phyloP scores from a whole-genome alignment of 306 rosid genomes.

The Malus orientalis region DNA sequence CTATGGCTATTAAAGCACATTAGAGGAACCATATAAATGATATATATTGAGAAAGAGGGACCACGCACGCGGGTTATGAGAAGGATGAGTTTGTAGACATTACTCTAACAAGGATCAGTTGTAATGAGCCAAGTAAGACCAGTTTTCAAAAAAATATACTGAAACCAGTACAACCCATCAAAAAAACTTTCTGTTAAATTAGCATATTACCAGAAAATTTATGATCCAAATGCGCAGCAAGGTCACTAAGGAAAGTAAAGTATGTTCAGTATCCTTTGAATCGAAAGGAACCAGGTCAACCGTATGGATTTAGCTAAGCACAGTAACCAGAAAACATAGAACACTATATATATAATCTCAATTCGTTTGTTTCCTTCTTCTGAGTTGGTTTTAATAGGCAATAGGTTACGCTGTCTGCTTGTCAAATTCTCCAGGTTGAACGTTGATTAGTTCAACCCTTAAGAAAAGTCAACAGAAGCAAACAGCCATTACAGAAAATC shows the following conservation, averaged over 20 bases:
- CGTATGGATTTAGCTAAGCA: background rate
- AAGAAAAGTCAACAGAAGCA: slow-evolving; percentile 17
- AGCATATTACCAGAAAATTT: background rate
- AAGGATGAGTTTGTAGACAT: background rate
- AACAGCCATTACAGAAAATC: background rate
- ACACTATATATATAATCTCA: background rate
- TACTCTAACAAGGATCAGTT: background rate
- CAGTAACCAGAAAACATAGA: background rate
- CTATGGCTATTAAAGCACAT: background rate
- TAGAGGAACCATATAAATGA: background rate
- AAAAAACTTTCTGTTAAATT: background rate
- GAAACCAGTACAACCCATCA: background rate
- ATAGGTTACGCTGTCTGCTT: background rate
- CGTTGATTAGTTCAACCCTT: background rate
- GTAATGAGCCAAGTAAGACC: background rate
- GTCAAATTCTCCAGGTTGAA: background rate
- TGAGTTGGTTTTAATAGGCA: background rate
- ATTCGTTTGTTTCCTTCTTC: background rate
- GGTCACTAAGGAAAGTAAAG: background rate
- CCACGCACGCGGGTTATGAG: background rate
- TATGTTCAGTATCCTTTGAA: background rate
- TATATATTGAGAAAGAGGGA: background rate
- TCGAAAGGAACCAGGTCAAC: background rate
- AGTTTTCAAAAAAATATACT: background rate
- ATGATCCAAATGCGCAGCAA: background rate